Evolutionary conservation across 768 basidiomycete genomes (phyloP).

Genomic region (Butyriboletus loyo): DNA sequence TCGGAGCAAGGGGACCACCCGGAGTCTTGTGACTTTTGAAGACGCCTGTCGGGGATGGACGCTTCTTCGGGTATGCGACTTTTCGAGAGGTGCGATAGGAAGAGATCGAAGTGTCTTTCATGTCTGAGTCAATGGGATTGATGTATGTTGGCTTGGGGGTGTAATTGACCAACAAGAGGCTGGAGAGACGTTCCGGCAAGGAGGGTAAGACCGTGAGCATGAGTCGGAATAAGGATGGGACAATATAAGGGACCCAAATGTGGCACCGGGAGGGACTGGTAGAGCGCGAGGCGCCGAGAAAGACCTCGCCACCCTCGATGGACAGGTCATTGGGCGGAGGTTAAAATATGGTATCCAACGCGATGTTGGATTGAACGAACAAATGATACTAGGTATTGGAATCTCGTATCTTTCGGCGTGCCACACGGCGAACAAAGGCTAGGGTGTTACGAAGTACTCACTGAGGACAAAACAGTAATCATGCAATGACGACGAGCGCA

Average conservation of each 20-base stretch:
- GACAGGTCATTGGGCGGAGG: conserved; percentile 8
- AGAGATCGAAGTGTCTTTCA: conserved; percentile 73
- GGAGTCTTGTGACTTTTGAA: conserved; percentile 64
- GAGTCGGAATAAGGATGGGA: conserved; percentile 1
- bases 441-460: conserved; percentile 28
- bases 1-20: conserved; percentile 42
- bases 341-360: conserved; percentile 14
- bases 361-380: neutral
- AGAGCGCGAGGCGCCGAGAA: neutral
- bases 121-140: conserved; percentile 38
- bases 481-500: conserved; percentile 38
- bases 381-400: neutral
- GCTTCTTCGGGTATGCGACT: conserved; percentile 77
- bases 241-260: conserved; percentile 2
- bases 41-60: conserved; percentile 78
- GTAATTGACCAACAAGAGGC: conserved; percentile 44
- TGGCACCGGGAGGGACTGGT: neutral
- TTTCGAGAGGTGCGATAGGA: conserved; percentile 61
- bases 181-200: conserved; percentile 28
- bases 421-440: conserved; percentile 9
- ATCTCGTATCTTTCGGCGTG: conserved; percentile 1
- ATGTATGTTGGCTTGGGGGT: conserved; percentile 40
- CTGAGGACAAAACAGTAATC: conserved; percentile 36
- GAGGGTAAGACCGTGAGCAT: conserved; percentile 22
- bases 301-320: neutral